Base-by-base conservation (phyloP, 1,139 yeast species). In the Pichia cactophila region DNA sequence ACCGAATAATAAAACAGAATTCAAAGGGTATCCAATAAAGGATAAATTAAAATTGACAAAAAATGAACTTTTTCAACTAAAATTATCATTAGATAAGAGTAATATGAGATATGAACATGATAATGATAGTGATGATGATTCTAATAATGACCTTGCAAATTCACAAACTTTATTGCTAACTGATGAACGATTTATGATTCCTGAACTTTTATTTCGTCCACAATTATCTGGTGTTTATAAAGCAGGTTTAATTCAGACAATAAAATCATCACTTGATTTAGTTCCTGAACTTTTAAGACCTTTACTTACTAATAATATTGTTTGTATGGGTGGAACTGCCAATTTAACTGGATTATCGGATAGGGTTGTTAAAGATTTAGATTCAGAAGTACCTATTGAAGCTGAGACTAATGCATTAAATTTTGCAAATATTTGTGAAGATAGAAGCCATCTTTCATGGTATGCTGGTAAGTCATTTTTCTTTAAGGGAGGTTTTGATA, bases 131-230 rank as follows among this genome's bases (percentile, higher is more conserved):
- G 47, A 49, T 28, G 60, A 56, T 28, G 38, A 35, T 35, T 7
- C 3, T 8, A 86, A 81, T 48, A 40, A 45, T 26, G 39, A 48
- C 41, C 26, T 40, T 14, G 20, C 26, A 12, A 26, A 28, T 4
- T 39, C 41, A 26, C 97, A 89, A 63, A 73, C 83, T 1, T 69
- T 92, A 43, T 70, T 74, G 41, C 71, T 94, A 12, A 75, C 75
- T 33, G 97, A 90, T 62, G 98, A 94, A 63, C 68, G 96, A 48
- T 92, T 92, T 63, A 74, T 87, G 3, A 77, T 86, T 3, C 97
- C 98, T 0, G 99, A 94, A 62, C 72, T 88, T 2, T 71, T 86
- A 45, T 90, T 87, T 67, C 87, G 83, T 56, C 98, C 99, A 0
- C 90, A 85, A 55, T 80, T 87, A 48, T 78, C 95, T 1, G 89